These are phyloP conservation scores for Antrodiella citrinella DNA, from an alignment of 768 basidiomycete genomes.

Conservation along the genomic window DNA sequence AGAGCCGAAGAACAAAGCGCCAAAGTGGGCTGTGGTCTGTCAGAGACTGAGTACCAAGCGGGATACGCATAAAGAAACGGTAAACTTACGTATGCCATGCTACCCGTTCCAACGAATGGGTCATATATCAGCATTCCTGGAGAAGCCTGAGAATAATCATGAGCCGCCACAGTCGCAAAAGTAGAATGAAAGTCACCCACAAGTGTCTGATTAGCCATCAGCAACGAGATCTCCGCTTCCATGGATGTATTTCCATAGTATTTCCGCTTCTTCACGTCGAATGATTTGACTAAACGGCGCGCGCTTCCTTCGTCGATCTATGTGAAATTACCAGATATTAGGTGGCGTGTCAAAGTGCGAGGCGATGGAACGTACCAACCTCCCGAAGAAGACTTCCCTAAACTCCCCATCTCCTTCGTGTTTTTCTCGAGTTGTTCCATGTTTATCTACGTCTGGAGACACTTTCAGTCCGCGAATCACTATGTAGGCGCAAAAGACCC, in stretches of 20 bases:
- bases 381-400: constrained; percentile 71
- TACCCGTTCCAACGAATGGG: constrained; percentile 91
- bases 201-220: constrained; percentile 96
- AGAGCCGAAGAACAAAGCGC: constrained; percentile 79
- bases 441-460: constrained; percentile 39
- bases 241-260: constrained; percentile 97
- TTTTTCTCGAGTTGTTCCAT: constrained; percentile 35
- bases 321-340: not conserved
- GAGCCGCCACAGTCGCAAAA: too few species aligned
- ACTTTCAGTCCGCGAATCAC: constrained; percentile 11
- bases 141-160: constrained; percentile 60
- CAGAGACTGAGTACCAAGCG: not conserved
- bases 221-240: constrained; percentile 90
- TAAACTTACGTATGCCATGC: constrained; percentile 71
- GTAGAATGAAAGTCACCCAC: too few species aligned
- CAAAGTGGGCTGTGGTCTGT: constrained; percentile 83
- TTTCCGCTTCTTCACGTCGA: constrained; percentile 81
- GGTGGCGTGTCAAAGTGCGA: not conserved
- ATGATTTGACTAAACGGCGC: constrained; percentile 56
- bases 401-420: constrained; percentile 63
- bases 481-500: constrained; percentile 17
- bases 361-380: constrained; percentile 57
- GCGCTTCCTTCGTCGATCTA: constrained; percentile 61
- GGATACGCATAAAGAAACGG: constrained; percentile 2
- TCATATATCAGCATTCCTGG: constrained; percentile 93